phyloP scores from a whole-genome alignment of 2,329 filamentous ascomycete genomes.

The Capronia coronata region DNA sequence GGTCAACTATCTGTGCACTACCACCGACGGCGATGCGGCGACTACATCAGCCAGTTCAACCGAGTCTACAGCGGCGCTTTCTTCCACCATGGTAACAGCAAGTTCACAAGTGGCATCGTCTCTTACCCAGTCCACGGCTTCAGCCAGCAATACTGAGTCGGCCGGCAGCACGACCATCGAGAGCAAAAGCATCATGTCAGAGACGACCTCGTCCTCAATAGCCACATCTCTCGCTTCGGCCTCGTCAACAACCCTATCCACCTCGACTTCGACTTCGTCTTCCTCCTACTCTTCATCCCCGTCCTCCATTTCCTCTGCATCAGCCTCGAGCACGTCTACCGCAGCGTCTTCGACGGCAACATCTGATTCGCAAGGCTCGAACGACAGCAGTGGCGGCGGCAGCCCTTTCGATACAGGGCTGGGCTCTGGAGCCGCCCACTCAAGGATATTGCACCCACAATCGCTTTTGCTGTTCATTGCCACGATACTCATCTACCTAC shows the following conservation, averaged over 20 bases:
- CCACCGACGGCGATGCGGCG: slow-evolving; percentile 33
- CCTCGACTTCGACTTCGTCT: slow-evolving; percentile 40
- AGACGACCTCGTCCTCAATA: slow-evolving; percentile 31
- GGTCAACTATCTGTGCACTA: slow-evolving; percentile 39
- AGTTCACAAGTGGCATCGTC: slow-evolving; percentile 38
- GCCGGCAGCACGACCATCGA: slow-evolving; percentile 1
- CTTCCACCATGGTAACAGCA: slow-evolving; percentile 32
- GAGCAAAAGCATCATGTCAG: background rate
- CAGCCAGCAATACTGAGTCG: slow-evolving; percentile 5
- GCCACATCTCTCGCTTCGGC: slow-evolving; percentile 36
- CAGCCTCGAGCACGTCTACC: slow-evolving; percentile 63
- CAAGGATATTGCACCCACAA: background rate
- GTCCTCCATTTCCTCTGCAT: slow-evolving; percentile 61
- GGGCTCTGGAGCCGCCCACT: background rate
- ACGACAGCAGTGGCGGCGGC: slow-evolving; percentile 44
- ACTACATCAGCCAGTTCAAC: slow-evolving; percentile 36
- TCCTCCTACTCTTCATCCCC: slow-evolving; percentile 63
- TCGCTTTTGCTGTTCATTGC: background rate
- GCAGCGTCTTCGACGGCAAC: slow-evolving; percentile 65
- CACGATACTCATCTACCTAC: background rate
- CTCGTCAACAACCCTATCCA: slow-evolving; percentile 33
- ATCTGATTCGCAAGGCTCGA: slow-evolving; percentile 41
- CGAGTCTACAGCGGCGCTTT: slow-evolving; percentile 36
- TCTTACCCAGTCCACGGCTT: slow-evolving; percentile 28
- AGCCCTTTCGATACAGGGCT: slow-evolving; percentile 46